phyloP scores from a whole-genome alignment of 2,329 filamentous ascomycete genomes.

The Plenodomus tracheiphilus region DNA sequence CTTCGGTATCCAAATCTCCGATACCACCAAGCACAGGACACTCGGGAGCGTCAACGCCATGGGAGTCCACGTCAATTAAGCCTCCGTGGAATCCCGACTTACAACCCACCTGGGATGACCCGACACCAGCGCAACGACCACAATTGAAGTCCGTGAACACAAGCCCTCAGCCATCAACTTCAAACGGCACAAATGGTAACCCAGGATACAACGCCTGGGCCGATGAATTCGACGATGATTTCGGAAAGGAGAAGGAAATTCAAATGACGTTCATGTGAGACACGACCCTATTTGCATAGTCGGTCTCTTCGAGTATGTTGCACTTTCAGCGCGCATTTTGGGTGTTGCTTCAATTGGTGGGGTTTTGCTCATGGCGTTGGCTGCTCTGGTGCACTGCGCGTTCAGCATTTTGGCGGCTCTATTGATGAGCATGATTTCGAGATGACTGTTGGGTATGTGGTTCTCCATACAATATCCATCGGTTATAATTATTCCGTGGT shows the following conservation, averaged over 20 bases:
- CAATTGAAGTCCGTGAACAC: constrained; percentile 35
- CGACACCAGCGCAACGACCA: constrained; percentile 27
- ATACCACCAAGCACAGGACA: constrained; percentile 6
- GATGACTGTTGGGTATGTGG: not conserved
- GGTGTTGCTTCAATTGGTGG: not conserved
- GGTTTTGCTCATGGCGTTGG: not conserved
- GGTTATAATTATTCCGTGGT: not conserved
- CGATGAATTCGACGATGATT: constrained; percentile 52
- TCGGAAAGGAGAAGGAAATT: constrained; percentile 52
- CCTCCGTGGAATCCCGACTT: constrained; percentile 3
- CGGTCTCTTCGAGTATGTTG: not conserved
- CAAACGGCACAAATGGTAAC: constrained; percentile 1
- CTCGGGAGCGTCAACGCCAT: constrained; percentile 12
- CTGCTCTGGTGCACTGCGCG: not conserved
- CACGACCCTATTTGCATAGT: not conserved
- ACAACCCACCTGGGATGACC: constrained; percentile 17
- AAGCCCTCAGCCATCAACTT: constrained; percentile 12
- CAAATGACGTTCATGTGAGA: constrained; percentile 52
- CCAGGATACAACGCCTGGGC: constrained; percentile 52
- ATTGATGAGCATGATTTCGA: not conserved
- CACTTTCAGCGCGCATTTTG: not conserved
- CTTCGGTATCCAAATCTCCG: constrained; percentile 14
- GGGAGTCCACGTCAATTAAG: constrained; percentile 5
- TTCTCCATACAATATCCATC: not conserved
- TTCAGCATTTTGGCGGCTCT: not conserved